Conservation (phyloP, 495 filamentous ascomycete genomes). For the Hypoxylon intermedium region DNA sequence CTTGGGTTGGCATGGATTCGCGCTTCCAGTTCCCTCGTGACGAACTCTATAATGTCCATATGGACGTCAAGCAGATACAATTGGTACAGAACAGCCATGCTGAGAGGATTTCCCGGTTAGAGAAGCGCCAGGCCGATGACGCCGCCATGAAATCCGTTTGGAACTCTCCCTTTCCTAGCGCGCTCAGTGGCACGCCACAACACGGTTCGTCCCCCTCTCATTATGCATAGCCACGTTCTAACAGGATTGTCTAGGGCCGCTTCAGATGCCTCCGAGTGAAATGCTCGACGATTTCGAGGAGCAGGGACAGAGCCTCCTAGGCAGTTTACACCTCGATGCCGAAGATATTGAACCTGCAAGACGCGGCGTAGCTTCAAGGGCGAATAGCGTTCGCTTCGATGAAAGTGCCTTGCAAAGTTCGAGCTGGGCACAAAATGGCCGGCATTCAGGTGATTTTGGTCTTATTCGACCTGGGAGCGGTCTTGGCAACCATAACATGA, state of each 20-base stretch:
- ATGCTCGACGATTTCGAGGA: slow-evolving; percentile 82
- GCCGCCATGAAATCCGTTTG: slow-evolving; percentile 84
- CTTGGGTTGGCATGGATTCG: slow-evolving; percentile 60
- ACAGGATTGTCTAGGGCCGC: slow-evolving; percentile 65
- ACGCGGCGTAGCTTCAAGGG: slow-evolving; percentile 82
- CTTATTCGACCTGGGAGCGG: slow-evolving; percentile 80
- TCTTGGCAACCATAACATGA: slow-evolving; percentile 81
- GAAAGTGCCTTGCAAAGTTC: slow-evolving; percentile 91
- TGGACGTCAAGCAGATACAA: slow-evolving; percentile 85
- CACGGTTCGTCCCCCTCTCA: slow-evolving; percentile 66
- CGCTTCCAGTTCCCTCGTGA: slow-evolving; percentile 62
- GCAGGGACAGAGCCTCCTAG: slow-evolving; percentile 71
- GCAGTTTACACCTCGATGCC: slow-evolving; percentile 78
- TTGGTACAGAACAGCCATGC: slow-evolving; percentile 77
- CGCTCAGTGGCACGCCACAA: slow-evolving; percentile 77
- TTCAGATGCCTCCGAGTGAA: slow-evolving; percentile 75
- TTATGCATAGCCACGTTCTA: slow-evolving; percentile 27
- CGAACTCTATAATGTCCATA: slow-evolving; percentile 86
- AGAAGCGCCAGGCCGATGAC: slow-evolving; percentile 82
- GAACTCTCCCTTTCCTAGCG: slow-evolving; percentile 84
- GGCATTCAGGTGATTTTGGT: slow-evolving; percentile 80
- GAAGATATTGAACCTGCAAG: slow-evolving; percentile 89
- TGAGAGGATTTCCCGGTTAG: slow-evolving; percentile 79
- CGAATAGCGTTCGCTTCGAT: slow-evolving; percentile 98
- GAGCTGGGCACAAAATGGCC: slow-evolving; percentile 79